Evolutionary conservation across 2,329 filamentous ascomycete species (phyloP).

Genomic region (Cladosporium sp.): DNA sequence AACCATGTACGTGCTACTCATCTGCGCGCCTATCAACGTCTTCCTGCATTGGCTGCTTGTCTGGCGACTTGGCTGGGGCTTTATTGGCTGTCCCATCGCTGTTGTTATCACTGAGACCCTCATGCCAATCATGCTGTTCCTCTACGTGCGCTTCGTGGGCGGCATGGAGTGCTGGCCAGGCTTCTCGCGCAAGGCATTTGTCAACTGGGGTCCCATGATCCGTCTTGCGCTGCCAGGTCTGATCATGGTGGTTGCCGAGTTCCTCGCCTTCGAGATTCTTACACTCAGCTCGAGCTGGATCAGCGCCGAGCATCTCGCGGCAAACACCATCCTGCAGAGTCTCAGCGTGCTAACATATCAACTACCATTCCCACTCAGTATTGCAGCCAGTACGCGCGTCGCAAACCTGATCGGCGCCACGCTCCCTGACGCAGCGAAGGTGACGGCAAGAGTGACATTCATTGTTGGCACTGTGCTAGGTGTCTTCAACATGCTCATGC

Average conservation of each 20-base stretch:
- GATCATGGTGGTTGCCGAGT: slow-evolving; percentile 92
- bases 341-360: slow-evolving; percentile 79
- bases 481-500: slow-evolving; percentile 68
- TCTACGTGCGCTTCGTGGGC: slow-evolving; percentile 68
- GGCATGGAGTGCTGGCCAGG: slow-evolving; percentile 78
- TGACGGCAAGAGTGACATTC: slow-evolving; percentile 73
- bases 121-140: slow-evolving; percentile 66
- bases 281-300: slow-evolving; percentile 80
- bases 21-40: slow-evolving; percentile 78
- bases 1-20: slow-evolving; percentile 74
- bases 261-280: slow-evolving; percentile 78
- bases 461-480: slow-evolving; percentile 66
- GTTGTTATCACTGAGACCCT: slow-evolving; percentile 71
- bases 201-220: slow-evolving; percentile 81
- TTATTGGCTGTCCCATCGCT: slow-evolving; percentile 75
- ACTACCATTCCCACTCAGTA: slow-evolving; percentile 85
- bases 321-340: slow-evolving; percentile 79
- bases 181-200: slow-evolving; percentile 64
- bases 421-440: slow-evolving; percentile 74
- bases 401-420: slow-evolving; percentile 90
- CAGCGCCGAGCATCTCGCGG: slow-evolving; percentile 73
- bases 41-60: slow-evolving; percentile 78
- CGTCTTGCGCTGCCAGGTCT: slow-evolving; percentile 82
- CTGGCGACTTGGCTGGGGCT: slow-evolving; percentile 63
- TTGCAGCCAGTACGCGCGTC: slow-evolving; percentile 81